Evolutionary conservation across 139 green algal genomes (phyloP).

Genomic region (Tetradesmus lagerheimii): DNA sequence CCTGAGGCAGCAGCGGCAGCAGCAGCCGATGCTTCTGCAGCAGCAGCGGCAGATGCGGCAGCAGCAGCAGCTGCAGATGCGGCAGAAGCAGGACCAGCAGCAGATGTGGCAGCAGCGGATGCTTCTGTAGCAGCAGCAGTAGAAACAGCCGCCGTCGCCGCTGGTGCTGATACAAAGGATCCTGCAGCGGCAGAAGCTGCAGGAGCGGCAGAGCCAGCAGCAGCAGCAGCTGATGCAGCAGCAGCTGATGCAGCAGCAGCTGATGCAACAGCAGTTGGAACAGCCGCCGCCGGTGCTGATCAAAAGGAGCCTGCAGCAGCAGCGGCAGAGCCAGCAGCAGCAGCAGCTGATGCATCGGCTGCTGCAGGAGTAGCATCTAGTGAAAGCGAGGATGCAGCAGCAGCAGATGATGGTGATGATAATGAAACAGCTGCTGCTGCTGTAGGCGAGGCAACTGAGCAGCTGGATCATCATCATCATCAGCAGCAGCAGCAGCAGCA

Average conservation of each 20-base stretch:
- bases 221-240: background rate
- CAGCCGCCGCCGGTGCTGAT: background rate
- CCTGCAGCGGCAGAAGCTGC: background rate
- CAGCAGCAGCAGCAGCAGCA: background rate
- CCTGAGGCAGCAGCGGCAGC: background rate
- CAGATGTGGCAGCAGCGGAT: background rate
- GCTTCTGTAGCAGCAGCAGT: background rate
- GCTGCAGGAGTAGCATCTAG: background rate
- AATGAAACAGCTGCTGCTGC: too few relatives aligned
- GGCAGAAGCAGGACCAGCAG: background rate
- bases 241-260: background rate
- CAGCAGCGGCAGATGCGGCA: background rate
- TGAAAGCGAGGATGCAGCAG: too few relatives aligned
- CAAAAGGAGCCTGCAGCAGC: too few relatives aligned
- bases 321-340: conserved; percentile 32
- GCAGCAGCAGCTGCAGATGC: background rate
- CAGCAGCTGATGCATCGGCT: conserved; percentile 49
- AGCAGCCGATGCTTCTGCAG: background rate
- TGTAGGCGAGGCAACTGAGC: background rate
- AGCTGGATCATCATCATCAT: background rate
- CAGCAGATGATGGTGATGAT: too few relatives aligned
- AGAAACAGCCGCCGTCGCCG: background rate
- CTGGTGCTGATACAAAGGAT: background rate
- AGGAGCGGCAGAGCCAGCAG: background rate
- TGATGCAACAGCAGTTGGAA: background rate